Evolutionary conservation across 768 basidiomycete genomes (phyloP).

Genomic region (Collybia sp.): DNA sequence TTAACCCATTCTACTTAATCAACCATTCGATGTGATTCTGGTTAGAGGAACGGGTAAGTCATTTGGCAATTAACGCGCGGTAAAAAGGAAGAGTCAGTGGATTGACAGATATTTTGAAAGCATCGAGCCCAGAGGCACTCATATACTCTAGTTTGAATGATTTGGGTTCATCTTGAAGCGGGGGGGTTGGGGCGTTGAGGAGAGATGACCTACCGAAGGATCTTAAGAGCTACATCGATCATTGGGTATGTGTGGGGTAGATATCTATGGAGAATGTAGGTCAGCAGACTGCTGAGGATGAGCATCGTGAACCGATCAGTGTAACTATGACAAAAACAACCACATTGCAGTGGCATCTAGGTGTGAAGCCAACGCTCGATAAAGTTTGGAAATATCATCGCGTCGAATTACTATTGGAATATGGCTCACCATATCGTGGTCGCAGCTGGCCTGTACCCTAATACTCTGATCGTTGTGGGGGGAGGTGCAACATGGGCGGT

Average conservation of each 20-base stretch:
- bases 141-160: slow-evolving; percentile 93
- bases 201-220: slow-evolving; percentile 11
- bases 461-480: too few relatives aligned
- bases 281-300: slow-evolving; percentile 8
- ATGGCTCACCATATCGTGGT: not conserved
- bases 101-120: slow-evolving; percentile 55
- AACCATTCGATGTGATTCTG: too few relatives aligned
- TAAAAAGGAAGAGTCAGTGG: slow-evolving; percentile 44
- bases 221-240: not conserved
- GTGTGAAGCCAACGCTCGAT: slow-evolving; percentile 50
- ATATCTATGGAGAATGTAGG: not conserved
- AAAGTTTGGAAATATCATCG: slow-evolving; percentile 52
- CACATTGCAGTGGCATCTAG: slow-evolving; percentile 52
- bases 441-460: too few relatives aligned
- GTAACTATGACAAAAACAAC: slow-evolving; percentile 85
- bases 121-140: slow-evolving; percentile 67
- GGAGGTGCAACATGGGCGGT: too few relatives aligned
- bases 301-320: slow-evolving; percentile 56
- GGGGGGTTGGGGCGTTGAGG: slow-evolving; percentile 1
- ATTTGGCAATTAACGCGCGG: not conserved
- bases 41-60: too few relatives aligned
- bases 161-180: slow-evolving; percentile 49
- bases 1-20: not conserved
- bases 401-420: slow-evolving; percentile 26
- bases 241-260: not conserved